Percentiles rank a stretch among this genome's conserved stretches.
phyloP scores from a whole-genome alignment of 164 flowering plant genomes.

The Magnolia changhungtana region DNA sequence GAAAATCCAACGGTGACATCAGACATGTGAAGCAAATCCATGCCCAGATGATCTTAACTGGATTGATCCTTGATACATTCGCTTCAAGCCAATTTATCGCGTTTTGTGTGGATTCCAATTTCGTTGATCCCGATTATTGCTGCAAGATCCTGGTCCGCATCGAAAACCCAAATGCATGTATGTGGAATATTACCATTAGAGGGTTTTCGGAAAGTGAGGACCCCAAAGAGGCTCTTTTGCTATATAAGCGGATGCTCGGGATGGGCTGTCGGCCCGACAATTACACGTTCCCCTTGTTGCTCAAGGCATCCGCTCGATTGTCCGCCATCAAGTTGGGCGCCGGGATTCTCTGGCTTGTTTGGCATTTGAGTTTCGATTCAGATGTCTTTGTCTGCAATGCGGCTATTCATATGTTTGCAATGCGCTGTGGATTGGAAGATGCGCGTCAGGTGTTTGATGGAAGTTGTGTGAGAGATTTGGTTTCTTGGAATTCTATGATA shows the following conservation, averaged over 20 bases:
- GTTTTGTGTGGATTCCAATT: too few species aligned
- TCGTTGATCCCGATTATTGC: slow-evolving; percentile 13
- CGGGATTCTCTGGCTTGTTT: too few species aligned
- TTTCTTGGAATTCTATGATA: slow-evolving; percentile 73
- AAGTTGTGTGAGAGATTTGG: slow-evolving; percentile 56
- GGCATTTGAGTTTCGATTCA: slow-evolving; percentile 22
- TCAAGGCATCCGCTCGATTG: slow-evolving; percentile 25
- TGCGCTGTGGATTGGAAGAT: too few species aligned
- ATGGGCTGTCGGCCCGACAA: slow-evolving; percentile 41
- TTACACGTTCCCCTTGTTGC: slow-evolving; percentile 51
- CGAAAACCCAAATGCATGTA: slow-evolving; percentile 33
- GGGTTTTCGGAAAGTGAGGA: slow-evolving; percentile 34
- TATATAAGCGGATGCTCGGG: slow-evolving; percentile 51
- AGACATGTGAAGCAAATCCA: slow-evolving; percentile 41
- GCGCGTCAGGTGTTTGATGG: slow-evolving; percentile 30
- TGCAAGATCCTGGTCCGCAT: slow-evolving; percentile 24
- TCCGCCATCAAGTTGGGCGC: too few species aligned
- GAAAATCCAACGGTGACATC: slow-evolving; percentile 50
- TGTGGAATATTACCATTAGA: slow-evolving; percentile 55
- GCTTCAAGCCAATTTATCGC: too few species aligned
- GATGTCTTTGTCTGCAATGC: slow-evolving; percentile 47
- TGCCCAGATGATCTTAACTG: too few species aligned
- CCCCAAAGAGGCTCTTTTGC: slow-evolving; percentile 27
- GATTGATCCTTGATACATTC: too few species aligned
- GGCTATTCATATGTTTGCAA: slow-evolving; percentile 38